Base-by-base conservation (phyloP, 169 alveolate species). In the Plasmodium gonderi region DNA sequence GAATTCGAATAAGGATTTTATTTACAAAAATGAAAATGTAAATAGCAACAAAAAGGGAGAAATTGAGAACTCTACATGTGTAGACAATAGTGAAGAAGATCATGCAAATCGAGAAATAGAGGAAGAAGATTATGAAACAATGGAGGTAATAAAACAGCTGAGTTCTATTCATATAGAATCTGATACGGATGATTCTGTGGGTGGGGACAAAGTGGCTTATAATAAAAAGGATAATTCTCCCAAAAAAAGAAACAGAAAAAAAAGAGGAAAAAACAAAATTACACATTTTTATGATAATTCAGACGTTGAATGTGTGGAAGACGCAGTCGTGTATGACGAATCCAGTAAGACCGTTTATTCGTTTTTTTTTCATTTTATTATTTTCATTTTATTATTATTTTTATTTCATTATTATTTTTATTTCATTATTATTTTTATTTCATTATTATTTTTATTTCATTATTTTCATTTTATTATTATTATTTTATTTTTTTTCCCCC, bases 231-330 rank as follows among this genome's bases (percentile, higher is more conserved):
- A 69, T 54, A 80, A 79, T 9, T 20, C 69, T 7, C 69, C 69
- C n/a, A 47, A 68, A 45, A 36, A 82, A 51, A 47, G 42, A 36
- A 69, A 45, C 74, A 69, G 40, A 38, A 78, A 78, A 78, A 29
- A 64, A 45, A 47, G 72, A 17, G 85, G 85, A 33, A 47, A 77
- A 42, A 45, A 77, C 36, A 77, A 49, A 9, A 23, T 17, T 4
- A 14, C 76, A n/a, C 33, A 36, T 40, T 8, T 45, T 33, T 72
- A 44, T 42, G 81, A 69, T 29, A 49, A 42, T 6, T 60, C 79
- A n/a, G 81, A 72, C 11, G 60, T 82, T 23, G 92, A 82, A 47
- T 82, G 82, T n/a, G 91, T 82, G 33, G 91, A 82, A 51, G 91
- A 82, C 60, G 81, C 81, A 29, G 33, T 82, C 17, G 42, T 82